Conservation (phyloP, 2,329 filamentous ascomycete species). For the Aspergillus tamarii region DNA sequence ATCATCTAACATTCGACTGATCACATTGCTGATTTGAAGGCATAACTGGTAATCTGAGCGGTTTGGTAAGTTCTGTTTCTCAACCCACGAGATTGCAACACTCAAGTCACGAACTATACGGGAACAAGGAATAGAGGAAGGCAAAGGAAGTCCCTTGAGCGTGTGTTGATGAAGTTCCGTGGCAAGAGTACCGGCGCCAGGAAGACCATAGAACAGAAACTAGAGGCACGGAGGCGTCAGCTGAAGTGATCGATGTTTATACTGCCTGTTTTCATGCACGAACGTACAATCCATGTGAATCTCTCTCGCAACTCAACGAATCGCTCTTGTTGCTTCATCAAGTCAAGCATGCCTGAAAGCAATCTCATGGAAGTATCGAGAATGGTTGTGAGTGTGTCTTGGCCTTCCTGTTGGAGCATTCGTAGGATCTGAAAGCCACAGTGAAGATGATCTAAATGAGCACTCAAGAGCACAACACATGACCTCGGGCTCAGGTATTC, state of each 20-base stretch:
- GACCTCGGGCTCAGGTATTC: neutral
- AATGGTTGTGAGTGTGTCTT: neutral
- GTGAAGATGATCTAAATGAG: slow-evolving; percentile 9
- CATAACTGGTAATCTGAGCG: slow-evolving; percentile 5
- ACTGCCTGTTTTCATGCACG: neutral
- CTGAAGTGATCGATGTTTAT: neutral
- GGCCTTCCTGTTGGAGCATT: slow-evolving; percentile 5
- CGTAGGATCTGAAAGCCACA: slow-evolving; percentile 13
- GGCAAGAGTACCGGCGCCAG: slow-evolving; percentile 13
- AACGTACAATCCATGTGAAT: slow-evolving; percentile 6
- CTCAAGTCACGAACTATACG: slow-evolving; percentile 8
- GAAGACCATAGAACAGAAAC: slow-evolving; percentile 15
- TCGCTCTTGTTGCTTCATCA: slow-evolving; percentile 5
- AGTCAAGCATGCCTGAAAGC: slow-evolving; percentile 11
- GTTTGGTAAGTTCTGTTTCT: neutral
- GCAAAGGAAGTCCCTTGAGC: neutral
- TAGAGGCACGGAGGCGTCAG: neutral
- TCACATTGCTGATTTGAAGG: slow-evolving; percentile 3
- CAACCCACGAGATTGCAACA: slow-evolving; percentile 8
- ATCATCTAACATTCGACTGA: slow-evolving; percentile 8
- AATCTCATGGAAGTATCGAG: slow-evolving; percentile 10
- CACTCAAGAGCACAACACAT: slow-evolving; percentile 2
- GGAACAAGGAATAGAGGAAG: neutral
- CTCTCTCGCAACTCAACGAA: neutral
- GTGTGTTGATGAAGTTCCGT: slow-evolving; percentile 9